phyloP scores from a whole-genome alignment of 768 basidiomycete species.

The Mycena sanguinolenta region DNA sequence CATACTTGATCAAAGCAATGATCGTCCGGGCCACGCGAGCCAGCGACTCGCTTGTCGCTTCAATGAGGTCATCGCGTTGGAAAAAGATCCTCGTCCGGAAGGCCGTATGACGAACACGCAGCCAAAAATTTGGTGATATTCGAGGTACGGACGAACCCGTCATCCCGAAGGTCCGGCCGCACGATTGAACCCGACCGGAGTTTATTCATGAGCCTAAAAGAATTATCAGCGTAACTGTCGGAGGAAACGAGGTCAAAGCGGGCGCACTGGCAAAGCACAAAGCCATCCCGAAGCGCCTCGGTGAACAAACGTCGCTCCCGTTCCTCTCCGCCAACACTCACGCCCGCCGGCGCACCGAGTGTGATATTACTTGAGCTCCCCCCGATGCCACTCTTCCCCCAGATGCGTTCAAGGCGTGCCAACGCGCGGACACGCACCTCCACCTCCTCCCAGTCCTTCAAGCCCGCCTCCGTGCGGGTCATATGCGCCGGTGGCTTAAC shows the following conservation, averaged over 20 bases:
- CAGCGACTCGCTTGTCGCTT: slow-evolving; percentile 70
- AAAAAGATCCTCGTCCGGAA: slow-evolving; percentile 75
- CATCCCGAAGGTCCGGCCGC: slow-evolving; percentile 75
- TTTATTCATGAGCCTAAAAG: slow-evolving; percentile 81
- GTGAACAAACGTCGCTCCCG: slow-evolving; percentile 79
- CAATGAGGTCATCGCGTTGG: slow-evolving; percentile 76
- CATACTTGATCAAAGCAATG: slow-evolving; percentile 72
- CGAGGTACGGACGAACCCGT: slow-evolving; percentile 72
- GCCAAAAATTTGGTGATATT: slow-evolving; percentile 87
- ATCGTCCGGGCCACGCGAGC: slow-evolving; percentile 84
- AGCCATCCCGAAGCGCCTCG: slow-evolving; percentile 86
- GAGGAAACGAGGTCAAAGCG: slow-evolving; percentile 33
- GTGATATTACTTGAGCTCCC: slow-evolving; percentile 59
- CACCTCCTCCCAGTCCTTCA: slow-evolving; percentile 81
- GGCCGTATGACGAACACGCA: slow-evolving; percentile 76
- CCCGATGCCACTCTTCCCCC: slow-evolving; percentile 73
- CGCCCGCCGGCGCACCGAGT: slow-evolving; percentile 49
- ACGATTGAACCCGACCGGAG: slow-evolving; percentile 72
- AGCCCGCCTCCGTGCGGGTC: slow-evolving; percentile 61
- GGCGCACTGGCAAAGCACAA: slow-evolving; percentile 91
- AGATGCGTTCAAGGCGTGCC: slow-evolving; percentile 78
- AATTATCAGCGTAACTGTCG: slow-evolving; percentile 30
- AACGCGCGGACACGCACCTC: slow-evolving; percentile 74
- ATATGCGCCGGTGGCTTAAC: slow-evolving; percentile 70
- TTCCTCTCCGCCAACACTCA: slow-evolving; percentile 74